Percentiles rank a stretch among this genome's conserved stretches.
Conservation (phyloP, 331 rosid species). For the Prunus yedoensis region DNA sequence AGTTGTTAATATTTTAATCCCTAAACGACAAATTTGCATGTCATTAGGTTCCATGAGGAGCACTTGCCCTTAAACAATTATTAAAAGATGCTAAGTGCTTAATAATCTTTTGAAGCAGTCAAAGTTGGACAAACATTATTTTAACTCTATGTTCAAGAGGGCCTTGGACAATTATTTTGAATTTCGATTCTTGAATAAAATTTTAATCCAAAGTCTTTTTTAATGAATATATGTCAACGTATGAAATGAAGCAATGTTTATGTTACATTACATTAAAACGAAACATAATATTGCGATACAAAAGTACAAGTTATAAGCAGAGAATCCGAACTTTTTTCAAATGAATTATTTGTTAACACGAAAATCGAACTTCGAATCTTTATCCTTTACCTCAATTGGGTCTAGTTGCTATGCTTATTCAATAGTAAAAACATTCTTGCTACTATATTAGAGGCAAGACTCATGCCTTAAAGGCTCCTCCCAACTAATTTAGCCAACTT, state of each 20-base stretch:
- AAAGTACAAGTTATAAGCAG: neutral
- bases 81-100: conserved; percentile 15
- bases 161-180: neutral
- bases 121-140: conserved; percentile 1
- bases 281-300: neutral
- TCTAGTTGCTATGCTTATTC: too few species aligned
- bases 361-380: neutral
- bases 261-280: too few species aligned
- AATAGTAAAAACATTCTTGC: too few species aligned
- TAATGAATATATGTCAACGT: too few species aligned
- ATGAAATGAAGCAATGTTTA: too few species aligned
- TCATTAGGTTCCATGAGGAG: conserved; percentile 25
- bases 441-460: too few species aligned
- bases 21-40: conserved; percentile 20
- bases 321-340: neutral
- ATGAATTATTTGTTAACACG: neutral
- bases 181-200: neutral
- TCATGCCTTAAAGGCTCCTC: neutral
- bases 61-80: conserved; percentile 15
- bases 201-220: too few species aligned
- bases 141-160: too few species aligned
- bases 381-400: too few species aligned
- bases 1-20: conserved; percentile 26
- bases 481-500: neutral
- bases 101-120: conserved; percentile 6